phyloP scores from a whole-genome alignment of 2,329 filamentous ascomycete species.

The Exophiala calicioides region DNA sequence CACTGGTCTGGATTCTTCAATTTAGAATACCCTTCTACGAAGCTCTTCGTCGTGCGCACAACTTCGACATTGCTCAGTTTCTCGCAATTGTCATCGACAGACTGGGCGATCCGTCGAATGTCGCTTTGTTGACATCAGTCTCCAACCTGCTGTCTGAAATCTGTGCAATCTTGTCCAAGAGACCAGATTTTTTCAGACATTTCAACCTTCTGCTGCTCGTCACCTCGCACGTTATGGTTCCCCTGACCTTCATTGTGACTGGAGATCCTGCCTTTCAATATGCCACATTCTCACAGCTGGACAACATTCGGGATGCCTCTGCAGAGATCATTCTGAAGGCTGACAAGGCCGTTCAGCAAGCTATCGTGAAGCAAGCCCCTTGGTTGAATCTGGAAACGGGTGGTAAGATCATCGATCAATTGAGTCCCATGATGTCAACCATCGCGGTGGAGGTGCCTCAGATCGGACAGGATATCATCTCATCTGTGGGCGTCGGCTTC shows the following conservation, averaged over 20 bases:
- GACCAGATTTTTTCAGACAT: conserved; percentile 19
- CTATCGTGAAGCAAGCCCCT: conserved; percentile 44
- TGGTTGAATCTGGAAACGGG: conserved; percentile 47
- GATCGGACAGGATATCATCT: conserved; percentile 40
- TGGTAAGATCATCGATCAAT: conserved; percentile 38
- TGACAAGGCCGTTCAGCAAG: conserved; percentile 41
- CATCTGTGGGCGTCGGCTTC: conserved; percentile 30
- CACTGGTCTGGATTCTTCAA: conserved; percentile 41
- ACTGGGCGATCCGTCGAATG: conserved; percentile 11
- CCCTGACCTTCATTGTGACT: conserved; percentile 8
- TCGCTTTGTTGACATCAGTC: conserved; percentile 15
- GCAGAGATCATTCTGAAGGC: conserved; percentile 30
- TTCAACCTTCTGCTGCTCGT: conserved; percentile 16
- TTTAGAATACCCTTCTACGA: conserved; percentile 42
- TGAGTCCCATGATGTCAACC: conserved; percentile 36
- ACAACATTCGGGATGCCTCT: conserved; percentile 19
- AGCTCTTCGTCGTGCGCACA: conserved; percentile 36
- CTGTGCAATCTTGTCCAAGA: conserved; percentile 15
- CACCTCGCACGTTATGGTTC: conserved; percentile 28
- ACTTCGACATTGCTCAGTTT: conserved; percentile 30
- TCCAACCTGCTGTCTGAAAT: conserved; percentile 21
- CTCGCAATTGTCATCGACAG: conserved; percentile 17
- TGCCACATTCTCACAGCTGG: conserved; percentile 18
- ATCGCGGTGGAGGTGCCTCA: conserved; percentile 36
- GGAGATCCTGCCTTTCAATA: conserved; percentile 6